Conservation (phyloP, 805 yeast species). For the Kuraishia ogatae region DNA sequence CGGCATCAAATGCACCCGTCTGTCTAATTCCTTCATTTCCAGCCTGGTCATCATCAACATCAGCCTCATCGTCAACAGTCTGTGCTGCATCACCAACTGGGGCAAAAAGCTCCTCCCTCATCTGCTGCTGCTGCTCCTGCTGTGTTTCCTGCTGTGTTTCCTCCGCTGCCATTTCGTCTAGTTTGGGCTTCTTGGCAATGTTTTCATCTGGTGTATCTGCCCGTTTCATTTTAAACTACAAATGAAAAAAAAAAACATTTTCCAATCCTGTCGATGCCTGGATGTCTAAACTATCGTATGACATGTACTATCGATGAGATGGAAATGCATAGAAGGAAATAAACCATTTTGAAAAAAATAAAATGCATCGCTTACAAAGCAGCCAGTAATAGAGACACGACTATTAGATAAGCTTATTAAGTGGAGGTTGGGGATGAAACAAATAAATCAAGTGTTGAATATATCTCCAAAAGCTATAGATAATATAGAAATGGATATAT, state of each 20-base stretch:
- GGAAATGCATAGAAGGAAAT: background rate
- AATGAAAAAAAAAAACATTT: no score
- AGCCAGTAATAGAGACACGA: background rate
- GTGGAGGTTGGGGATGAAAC: background rate
- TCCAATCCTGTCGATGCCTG: background rate
- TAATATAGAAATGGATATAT: no score
- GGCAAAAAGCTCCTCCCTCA: conserved; percentile 36
- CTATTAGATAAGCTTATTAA: background rate
- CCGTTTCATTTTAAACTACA: background rate
- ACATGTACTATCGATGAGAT: background rate
- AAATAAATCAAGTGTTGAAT: no score
- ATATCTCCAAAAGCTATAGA: no score
- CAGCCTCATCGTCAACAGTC: conserved; percentile 28
- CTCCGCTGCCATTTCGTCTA: conserved; percentile 11
- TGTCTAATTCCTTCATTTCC: conserved; percentile 37
- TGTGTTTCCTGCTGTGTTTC: conserved; percentile 2
- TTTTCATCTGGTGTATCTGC: background rate
- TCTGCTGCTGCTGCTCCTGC: conserved; percentile 6
- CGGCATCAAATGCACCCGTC: conserved; percentile 76
- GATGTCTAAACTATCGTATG: background rate
- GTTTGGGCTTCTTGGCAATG: conserved; percentile 19
- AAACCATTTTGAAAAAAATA: background rate
- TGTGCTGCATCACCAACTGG: conserved; percentile 56
- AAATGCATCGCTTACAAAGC: background rate
- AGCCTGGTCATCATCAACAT: conserved; percentile 13